Evolutionary conservation across 2,329 filamentous ascomycete genomes (phyloP).

Genomic region (Talaromyces pinophilus): DNA sequence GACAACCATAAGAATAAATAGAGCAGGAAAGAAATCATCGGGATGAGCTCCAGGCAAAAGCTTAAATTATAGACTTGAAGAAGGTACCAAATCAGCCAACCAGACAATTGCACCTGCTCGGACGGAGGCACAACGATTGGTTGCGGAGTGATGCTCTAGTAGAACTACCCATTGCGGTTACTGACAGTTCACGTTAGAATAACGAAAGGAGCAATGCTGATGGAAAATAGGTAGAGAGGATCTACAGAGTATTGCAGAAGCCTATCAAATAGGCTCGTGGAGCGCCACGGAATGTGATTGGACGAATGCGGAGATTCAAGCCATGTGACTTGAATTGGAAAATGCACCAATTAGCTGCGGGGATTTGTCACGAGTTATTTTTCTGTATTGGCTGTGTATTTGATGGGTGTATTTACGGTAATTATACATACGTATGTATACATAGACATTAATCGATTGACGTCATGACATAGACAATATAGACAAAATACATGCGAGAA

Average conservation of each 20-base stretch:
- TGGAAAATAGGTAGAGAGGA: neutral
- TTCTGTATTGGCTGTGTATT: neutral
- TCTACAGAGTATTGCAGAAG: neutral
- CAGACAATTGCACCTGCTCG: slow-evolving; percentile 5
- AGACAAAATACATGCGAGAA: neutral
- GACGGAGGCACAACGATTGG: neutral
- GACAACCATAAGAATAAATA: neutral
- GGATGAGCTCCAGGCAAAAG: neutral
- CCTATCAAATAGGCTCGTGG: neutral
- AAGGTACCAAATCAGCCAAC: slow-evolving; percentile 13
- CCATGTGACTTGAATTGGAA: neutral
- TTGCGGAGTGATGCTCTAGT: neutral
- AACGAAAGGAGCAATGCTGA: neutral
- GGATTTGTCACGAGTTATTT: neutral
- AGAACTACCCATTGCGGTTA: neutral
- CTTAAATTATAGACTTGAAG: neutral
- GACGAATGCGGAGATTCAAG: neutral
- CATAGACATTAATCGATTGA: neutral
- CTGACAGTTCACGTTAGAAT: neutral
- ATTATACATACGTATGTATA: neutral
- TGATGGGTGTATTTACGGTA: neutral
- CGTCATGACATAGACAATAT: neutral
- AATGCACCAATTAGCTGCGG: neutral
- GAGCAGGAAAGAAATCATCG: neutral
- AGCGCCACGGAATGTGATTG: neutral